These are phyloP conservation scores for Plenodomus lindquistii DNA, from an alignment of 2,329 filamentous ascomycete species.

Conservation along the genomic window DNA sequence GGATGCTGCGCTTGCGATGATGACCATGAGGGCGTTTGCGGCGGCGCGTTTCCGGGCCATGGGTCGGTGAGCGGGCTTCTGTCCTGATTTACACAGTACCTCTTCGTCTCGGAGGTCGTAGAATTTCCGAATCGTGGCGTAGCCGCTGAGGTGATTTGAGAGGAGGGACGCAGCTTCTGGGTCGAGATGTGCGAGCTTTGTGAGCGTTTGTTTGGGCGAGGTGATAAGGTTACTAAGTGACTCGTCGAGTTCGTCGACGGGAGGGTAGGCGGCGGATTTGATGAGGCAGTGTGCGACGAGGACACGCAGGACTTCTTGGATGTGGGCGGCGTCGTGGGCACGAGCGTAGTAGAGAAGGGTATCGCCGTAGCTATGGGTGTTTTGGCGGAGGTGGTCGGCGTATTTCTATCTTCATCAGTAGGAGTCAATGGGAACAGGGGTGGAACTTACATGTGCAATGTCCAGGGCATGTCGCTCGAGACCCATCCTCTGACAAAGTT, in stretches of 20 bases:
- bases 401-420: constrained; percentile 65
- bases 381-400: constrained; percentile 74
- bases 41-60: constrained; percentile 69
- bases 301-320: constrained; percentile 82
- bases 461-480: constrained; percentile 78
- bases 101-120: constrained; percentile 83
- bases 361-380: constrained; percentile 78
- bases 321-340: constrained; percentile 75
- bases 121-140: constrained; percentile 86
- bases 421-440: background rate
- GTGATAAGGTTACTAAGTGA: constrained; percentile 71
- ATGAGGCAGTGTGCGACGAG: constrained; percentile 86
- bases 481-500: constrained; percentile 75
- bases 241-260: constrained; percentile 70
- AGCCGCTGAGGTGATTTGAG: constrained; percentile 85
- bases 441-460: constrained; percentile 73
- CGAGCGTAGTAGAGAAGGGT: constrained; percentile 90
- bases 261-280: constrained; percentile 80
- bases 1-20: constrained; percentile 83
- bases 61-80: constrained; percentile 53
- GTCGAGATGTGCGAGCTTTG: constrained; percentile 73
- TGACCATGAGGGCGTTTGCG: constrained; percentile 74
- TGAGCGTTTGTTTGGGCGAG: constrained; percentile 72
- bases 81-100: constrained; percentile 41
- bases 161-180: constrained; percentile 80